phyloP scores from a whole-genome alignment of 106 monocot species.

The Dioscorea zingiberensis region DNA sequence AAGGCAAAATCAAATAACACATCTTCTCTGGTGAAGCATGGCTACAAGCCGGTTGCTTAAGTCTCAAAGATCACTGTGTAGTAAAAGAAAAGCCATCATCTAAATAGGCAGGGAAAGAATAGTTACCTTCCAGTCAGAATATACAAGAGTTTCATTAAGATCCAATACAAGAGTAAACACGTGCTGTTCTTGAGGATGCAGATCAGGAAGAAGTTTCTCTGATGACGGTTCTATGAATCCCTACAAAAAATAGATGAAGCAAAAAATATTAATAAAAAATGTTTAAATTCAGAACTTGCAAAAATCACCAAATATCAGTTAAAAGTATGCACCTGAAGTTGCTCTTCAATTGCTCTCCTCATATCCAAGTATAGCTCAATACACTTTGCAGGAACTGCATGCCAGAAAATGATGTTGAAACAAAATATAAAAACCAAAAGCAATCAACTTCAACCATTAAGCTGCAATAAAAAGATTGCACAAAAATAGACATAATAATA shows the following conservation, averaged over 20 bases:
- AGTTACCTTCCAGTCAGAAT: slow-evolving; percentile 93
- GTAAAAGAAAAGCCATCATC: too few relatives aligned
- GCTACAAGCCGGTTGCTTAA: too few relatives aligned
- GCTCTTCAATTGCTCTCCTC: slow-evolving; percentile 68
- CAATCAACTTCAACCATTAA: background rate
- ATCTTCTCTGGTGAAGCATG: too few relatives aligned
- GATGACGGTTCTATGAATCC: slow-evolving; percentile 88
- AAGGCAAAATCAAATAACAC: too few relatives aligned
- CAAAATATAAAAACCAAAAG: slow-evolving; percentile 2
- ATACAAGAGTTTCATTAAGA: slow-evolving; percentile 85
- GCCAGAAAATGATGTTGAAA: slow-evolving; percentile 4
- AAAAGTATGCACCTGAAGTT: slow-evolving; percentile 42
- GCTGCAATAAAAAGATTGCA: background rate
- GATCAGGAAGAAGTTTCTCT: slow-evolving; percentile 95
- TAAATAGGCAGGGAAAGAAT: too few relatives aligned
- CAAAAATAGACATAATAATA: background rate
- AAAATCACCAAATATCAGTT: background rate
- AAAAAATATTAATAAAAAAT: slow-evolving; percentile 1
- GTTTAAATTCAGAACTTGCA: slow-evolving; percentile 2
- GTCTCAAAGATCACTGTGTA: too few relatives aligned
- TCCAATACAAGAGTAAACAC: slow-evolving; percentile 95
- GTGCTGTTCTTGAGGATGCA: slow-evolving; percentile 92
- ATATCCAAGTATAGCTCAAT: slow-evolving; percentile 72
- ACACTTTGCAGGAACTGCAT: slow-evolving; percentile 62
- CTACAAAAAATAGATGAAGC: slow-evolving; percentile 28